Percentiles rank a stretch among this genome's conserved stretches.
phyloP scores from a whole-genome alignment of 2,329 filamentous ascomycete species.

The Exophiala calicioides region DNA sequence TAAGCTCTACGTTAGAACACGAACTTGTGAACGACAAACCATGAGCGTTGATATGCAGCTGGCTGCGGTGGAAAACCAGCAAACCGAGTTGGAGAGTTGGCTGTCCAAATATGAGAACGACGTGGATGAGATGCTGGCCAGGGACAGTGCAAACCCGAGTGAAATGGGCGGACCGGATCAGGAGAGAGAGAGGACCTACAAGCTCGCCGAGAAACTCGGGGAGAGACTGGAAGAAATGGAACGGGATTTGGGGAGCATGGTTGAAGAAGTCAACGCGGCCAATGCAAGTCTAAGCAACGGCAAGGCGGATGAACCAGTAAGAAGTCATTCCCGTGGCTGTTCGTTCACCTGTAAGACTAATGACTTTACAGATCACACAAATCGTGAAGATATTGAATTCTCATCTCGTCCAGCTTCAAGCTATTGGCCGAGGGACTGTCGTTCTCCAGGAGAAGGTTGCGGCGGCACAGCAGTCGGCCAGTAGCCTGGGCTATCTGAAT shows the following conservation, averaged over 20 bases:
- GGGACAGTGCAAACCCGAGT: slow-evolving; percentile 55
- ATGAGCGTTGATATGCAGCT: slow-evolving; percentile 93
- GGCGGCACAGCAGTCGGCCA: slow-evolving; percentile 73
- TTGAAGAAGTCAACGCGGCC: slow-evolving; percentile 94
- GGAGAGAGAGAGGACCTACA: slow-evolving; percentile 91
- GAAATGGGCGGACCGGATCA: slow-evolving; percentile 85
- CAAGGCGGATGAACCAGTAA: slow-evolving; percentile 83
- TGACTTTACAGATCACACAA: slow-evolving; percentile 70
- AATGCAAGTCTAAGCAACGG: slow-evolving; percentile 84
- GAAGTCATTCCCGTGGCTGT: slow-evolving; percentile 38
- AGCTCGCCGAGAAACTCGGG: slow-evolving; percentile 88
- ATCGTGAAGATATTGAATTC: slow-evolving; percentile 94
- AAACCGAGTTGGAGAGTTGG: slow-evolving; percentile 85
- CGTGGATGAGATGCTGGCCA: slow-evolving; percentile 82
- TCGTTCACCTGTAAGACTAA: slow-evolving; percentile 25
- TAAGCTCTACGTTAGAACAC: slow-evolving; percentile 86
- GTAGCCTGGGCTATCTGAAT: slow-evolving; percentile 39
- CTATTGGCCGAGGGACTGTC: slow-evolving; percentile 84
- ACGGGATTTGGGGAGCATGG: slow-evolving; percentile 90
- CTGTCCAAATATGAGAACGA: slow-evolving; percentile 89
- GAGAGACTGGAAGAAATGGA: slow-evolving; percentile 92
- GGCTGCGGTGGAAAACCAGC: slow-evolving; percentile 83
- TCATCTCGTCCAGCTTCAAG: slow-evolving; percentile 87
- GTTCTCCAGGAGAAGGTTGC: slow-evolving; percentile 79
- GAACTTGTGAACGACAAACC: slow-evolving; percentile 89